Evolutionary conservation across 768 basidiomycete species (phyloP).

Genomic region (Leccinum pellstonianum): DNA sequence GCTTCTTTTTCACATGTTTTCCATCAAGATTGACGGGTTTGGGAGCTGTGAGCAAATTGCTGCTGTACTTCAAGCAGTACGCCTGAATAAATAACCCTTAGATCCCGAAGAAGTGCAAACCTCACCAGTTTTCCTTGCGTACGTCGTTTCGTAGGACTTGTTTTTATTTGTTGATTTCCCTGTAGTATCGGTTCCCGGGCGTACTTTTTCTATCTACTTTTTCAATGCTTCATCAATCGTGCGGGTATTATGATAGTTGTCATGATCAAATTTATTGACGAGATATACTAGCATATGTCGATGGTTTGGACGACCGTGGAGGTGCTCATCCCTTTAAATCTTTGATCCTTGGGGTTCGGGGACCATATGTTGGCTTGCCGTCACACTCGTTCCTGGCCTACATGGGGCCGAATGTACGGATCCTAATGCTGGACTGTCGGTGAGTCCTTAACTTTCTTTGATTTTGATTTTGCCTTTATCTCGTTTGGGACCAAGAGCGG

Average conservation of each 20-base stretch:
- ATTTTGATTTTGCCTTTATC: neutral
- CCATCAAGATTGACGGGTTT: slow-evolving; percentile 69
- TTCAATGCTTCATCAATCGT: slow-evolving; percentile 91
- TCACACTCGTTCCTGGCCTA: slow-evolving; percentile 82
- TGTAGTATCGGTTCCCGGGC: slow-evolving; percentile 76
- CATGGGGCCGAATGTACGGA: slow-evolving; percentile 72
- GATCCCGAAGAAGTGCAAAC: slow-evolving; percentile 81
- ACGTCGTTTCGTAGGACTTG: slow-evolving; percentile 11
- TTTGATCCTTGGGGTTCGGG: slow-evolving; percentile 69
- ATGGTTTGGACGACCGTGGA: slow-evolving; percentile 65
- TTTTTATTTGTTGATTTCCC: neutral
- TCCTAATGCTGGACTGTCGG: slow-evolving; percentile 84
- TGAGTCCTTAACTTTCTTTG: slow-evolving; percentile 30
- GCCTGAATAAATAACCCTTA: slow-evolving; percentile 23
- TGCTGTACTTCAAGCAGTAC: neutral
- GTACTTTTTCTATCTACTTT: slow-evolving; percentile 91
- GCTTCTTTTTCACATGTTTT: neutral
- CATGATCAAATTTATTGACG: neutral
- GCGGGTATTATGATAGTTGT: slow-evolving; percentile 20
- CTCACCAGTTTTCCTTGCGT: slow-evolving; percentile 73
- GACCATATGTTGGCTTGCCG: slow-evolving; percentile 75
- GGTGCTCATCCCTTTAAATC: slow-evolving; percentile 67
- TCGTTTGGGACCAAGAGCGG: slow-evolving; percentile 54
- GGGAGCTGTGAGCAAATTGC: slow-evolving; percentile 64
- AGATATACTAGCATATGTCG: slow-evolving; percentile 38